Evolutionary conservation across 2,329 filamentous ascomycete genomes (phyloP).

Genomic region (Pseudomassariella vexata): DNA sequence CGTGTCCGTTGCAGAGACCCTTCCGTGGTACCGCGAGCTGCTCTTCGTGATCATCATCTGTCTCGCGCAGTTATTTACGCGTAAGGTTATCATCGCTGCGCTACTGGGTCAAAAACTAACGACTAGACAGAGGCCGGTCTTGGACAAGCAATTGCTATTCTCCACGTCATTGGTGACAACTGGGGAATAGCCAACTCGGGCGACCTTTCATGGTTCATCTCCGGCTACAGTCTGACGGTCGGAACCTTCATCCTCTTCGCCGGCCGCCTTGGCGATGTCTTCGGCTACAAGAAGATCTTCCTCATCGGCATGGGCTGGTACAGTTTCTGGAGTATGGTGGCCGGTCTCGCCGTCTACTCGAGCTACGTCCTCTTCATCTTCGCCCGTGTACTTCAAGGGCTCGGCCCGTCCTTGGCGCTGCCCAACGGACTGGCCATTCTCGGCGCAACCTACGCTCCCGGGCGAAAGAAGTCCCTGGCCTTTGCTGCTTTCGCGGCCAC

Average conservation of each 20-base stretch:
- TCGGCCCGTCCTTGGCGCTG: conserved; percentile 48
- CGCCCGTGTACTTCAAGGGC: conserved; percentile 43
- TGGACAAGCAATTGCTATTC: conserved; percentile 28
- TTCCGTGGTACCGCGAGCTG: conserved; percentile 12
- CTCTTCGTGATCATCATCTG: conserved; percentile 29
- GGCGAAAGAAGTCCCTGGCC: conserved; percentile 27
- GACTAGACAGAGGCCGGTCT: conserved; percentile 34
- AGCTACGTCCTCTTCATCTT: conserved; percentile 34
- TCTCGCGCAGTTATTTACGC: conserved; percentile 21
- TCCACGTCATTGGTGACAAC: conserved; percentile 36
- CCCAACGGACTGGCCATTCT: conserved; percentile 53
- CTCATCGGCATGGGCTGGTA: conserved; percentile 36
- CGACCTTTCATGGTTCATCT: conserved; percentile 36
- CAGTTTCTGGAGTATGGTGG: conserved; percentile 31
- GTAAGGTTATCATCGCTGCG: not conserved
- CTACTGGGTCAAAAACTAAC: not conserved
- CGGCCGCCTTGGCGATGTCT: conserved; percentile 39
- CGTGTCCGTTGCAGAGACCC: conserved; percentile 6
- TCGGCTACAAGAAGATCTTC: conserved; percentile 39
- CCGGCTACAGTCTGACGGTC: conserved; percentile 37
- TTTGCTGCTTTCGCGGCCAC: conserved; percentile 29
- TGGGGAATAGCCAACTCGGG: conserved; percentile 32
- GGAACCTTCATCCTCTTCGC: conserved; percentile 42
- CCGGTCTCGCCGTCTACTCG: conserved; percentile 27
- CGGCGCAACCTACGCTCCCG: conserved; percentile 40